Percentiles rank a stretch among this genome's conserved stretches.
These are phyloP conservation scores for Trichoderma harzianum DNA, from an alignment of 2,329 filamentous ascomycete species.

Conservation along the genomic window DNA sequence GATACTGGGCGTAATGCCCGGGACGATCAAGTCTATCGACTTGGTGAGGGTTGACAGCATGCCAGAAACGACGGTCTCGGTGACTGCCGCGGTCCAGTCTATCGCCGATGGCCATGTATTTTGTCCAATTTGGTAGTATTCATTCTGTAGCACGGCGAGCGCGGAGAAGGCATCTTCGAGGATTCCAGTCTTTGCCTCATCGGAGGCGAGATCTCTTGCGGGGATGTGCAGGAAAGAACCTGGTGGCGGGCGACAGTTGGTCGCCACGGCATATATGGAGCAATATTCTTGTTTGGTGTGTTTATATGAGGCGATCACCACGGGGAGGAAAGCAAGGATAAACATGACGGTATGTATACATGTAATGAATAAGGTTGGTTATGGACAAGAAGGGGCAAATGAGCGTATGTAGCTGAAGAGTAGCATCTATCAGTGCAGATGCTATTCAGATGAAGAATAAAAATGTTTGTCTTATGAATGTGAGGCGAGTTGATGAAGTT, in stretches of 20 bases:
- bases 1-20: slow-evolving; percentile 35
- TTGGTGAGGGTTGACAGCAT: slow-evolving; percentile 68
- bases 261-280: neutral
- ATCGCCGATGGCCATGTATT: slow-evolving; percentile 83
- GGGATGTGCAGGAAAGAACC: neutral
- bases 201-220: neutral
- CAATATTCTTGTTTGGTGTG: neutral
- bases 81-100: slow-evolving; percentile 89
- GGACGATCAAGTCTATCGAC: slow-evolving; percentile 43
- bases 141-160: slow-evolving; percentile 70
- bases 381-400: neutral
- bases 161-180: slow-evolving; percentile 57
- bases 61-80: slow-evolving; percentile 74
- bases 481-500: neutral
- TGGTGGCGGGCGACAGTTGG: neutral
- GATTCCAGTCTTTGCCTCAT: slow-evolving; percentile 20
- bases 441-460: neutral
- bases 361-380: neutral
- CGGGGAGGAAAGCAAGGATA: neutral
- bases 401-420: neutral
- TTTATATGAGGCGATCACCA: neutral
- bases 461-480: neutral
- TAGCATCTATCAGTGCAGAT: neutral
- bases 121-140: slow-evolving; percentile 72
- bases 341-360: neutral